These are phyloP conservation scores for Pythium plurisporium DNA, from an alignment of 352 stramenopile genomes.

Conservation along the genomic window DNA sequence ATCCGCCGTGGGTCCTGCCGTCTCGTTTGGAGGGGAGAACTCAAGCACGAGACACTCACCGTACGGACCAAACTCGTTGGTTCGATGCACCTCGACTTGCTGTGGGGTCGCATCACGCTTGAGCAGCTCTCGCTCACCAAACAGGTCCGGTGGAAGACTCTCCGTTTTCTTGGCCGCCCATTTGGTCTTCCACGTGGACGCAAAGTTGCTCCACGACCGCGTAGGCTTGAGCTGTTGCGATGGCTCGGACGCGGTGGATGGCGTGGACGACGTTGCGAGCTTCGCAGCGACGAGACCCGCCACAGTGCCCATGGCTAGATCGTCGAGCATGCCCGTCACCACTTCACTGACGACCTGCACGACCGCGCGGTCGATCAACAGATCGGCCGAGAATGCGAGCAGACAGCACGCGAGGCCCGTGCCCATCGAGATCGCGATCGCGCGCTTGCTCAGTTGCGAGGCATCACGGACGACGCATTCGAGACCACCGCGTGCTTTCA, in stretches of 20 bases:
- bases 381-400: slow-evolving; percentile 23
- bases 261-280: neutral
- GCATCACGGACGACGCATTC: slow-evolving; percentile 3
- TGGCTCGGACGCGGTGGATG: too few species aligned
- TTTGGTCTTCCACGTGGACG: neutral
- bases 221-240: slow-evolving; percentile 1
- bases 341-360: slow-evolving; percentile 26
- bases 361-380: slow-evolving; percentile 25
- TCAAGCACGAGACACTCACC: slow-evolving; percentile 7
- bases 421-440: slow-evolving; percentile 19
- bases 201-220: slow-evolving; percentile 4
- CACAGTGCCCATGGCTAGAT: slow-evolving; percentile 6
- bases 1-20: too few species aligned
- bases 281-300: neutral
- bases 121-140: neutral
- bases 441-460: slow-evolving; percentile 21
- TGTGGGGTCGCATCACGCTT: neutral
- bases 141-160: slow-evolving; percentile 4
- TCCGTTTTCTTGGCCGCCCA: neutral
- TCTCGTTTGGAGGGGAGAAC: too few species aligned
- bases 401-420: slow-evolving; percentile 27
- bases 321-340: slow-evolving; percentile 10
- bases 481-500: slow-evolving; percentile 11
- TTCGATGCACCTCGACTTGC: neutral
- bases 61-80: neutral